Evolutionary conservation across 176 grass and related monocot genomes (phyloP).

Genomic region (Poa annua): DNA sequence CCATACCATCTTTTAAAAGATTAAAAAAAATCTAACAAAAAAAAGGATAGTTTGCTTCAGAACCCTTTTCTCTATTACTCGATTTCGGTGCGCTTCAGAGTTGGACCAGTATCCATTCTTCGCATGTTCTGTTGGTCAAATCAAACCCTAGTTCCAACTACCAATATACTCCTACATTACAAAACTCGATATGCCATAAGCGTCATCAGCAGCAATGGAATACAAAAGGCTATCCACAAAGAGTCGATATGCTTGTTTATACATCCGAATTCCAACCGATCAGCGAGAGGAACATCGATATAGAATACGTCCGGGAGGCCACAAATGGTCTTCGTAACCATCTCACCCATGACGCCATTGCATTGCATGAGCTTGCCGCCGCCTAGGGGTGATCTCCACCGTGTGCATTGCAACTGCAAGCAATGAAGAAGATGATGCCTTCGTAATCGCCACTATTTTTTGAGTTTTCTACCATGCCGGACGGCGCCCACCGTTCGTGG

Average conservation of each 20-base stretch:
- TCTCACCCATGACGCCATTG: not conserved
- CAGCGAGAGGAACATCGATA: not conserved
- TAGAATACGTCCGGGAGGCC: not conserved
- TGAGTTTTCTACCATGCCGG: no score
- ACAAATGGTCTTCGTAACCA: not conserved
- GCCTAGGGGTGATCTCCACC: no score
- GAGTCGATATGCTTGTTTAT: slow-evolving; percentile 47
- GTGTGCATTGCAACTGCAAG: no score
- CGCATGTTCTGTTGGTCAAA: not conserved
- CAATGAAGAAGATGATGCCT: no score
- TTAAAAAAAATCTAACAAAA: not conserved
- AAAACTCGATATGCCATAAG: not conserved
- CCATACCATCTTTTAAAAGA: not conserved
- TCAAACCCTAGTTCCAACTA: not conserved
- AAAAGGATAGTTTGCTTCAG: not conserved
- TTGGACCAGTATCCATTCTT: not conserved
- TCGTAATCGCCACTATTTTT: no score
- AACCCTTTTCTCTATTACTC: no score
- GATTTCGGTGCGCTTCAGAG: not conserved
- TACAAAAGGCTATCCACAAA: slow-evolving; percentile 27
- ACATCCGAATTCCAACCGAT: not conserved
- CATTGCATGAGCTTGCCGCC: not conserved
- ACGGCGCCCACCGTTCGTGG: no score
- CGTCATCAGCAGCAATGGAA: not conserved
- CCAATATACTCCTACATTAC: not conserved